Conservation (phyloP, 192 early-diverging fungal species). For the Phlyctochytrium planicorne region DNA sequence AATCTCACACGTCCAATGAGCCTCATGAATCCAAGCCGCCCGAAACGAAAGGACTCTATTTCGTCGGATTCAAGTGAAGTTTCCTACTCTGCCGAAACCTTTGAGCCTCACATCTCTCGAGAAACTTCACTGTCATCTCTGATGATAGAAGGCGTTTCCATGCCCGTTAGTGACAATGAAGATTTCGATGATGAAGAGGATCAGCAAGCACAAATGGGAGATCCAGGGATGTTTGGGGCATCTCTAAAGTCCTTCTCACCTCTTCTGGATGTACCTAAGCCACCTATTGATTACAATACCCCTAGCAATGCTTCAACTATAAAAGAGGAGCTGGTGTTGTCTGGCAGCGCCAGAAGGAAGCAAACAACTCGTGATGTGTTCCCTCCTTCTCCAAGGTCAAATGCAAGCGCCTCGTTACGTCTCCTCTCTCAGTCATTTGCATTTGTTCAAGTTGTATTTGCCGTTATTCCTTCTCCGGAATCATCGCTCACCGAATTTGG, state of each 20-base stretch:
- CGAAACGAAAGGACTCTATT: constrained; percentile 8
- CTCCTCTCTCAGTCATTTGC: constrained; percentile 13
- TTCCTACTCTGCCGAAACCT: constrained; percentile 21
- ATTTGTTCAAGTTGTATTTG: constrained; percentile 20
- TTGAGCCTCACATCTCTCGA: constrained; percentile 17
- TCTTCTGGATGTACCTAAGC: no score
- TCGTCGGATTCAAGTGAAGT: constrained; percentile 20
- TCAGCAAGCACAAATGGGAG: background rate
- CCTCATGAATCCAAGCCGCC: constrained; percentile 9
- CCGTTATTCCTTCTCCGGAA: background rate
- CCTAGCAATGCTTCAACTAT: no score
- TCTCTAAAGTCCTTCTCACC: no score
- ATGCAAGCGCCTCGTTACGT: constrained; percentile 14
- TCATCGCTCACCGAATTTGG: background rate
- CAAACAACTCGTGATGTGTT: no score
- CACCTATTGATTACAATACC: no score
- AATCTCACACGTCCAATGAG: background rate
- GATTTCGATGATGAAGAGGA: constrained; percentile 14
- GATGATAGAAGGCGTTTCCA: constrained; percentile 15
- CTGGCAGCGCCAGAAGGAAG: no score
- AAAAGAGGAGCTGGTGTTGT: no score
- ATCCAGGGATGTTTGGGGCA: background rate
- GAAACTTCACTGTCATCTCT: constrained; percentile 22
- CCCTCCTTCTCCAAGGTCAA: background rate
- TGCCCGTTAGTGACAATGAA: constrained; percentile 3